Base-by-base conservation (phyloP, 116 monocot species). In the Iris pallida region DNA sequence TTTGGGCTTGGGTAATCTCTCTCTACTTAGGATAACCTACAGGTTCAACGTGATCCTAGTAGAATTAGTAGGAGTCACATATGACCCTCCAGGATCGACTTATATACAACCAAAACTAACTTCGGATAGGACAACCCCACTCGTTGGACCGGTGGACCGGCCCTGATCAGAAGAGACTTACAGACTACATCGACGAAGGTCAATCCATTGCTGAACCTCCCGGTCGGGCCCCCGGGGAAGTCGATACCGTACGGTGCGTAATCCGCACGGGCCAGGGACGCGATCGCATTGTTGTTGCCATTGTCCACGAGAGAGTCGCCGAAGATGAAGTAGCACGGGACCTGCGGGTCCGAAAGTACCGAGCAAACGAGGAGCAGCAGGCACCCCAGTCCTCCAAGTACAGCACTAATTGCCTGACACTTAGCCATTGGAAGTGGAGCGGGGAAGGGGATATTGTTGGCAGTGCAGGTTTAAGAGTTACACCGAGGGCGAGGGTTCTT, bases 301-400 rank as follows among this genome's bases (percentile, higher is more conserved):
- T 88, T 95, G 63, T 95, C 95, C 0, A 90, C 88, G 19, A 95
- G 81, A 20, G 95, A 95, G 72, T 95, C 95, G 4, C 95, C 95
- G 61, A 95, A 95, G 66, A 88, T 72, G 76, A 90, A 95, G 68
- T 83, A 90, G 57, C 94, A 90, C 3, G 94, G 90, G 4, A 94
- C 94, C 45, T 90, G 85, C 7, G 90, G 80, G 4, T 61, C 79
- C 16, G 71, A 14, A 42, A 47, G 47, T 52, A 69, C 87, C 11
- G 40, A 59, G 30, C 69, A 13, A 16, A 66, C 16, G 14, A 56
- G 19, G 16, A 59, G 13, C 46, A 64, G 13, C 40, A 15, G 19
- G 42, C 43, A 76, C 8, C 41, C 12, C 19, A 42, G n/a, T n/a
- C n/a, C 52, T 54, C 52, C 54, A 42, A 54, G 15, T 41, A 53